Percentiles rank a stretch among this genome's conserved stretches.
phyloP scores from a whole-genome alignment of 257 asterid species.

The Solanum arcanum region DNA sequence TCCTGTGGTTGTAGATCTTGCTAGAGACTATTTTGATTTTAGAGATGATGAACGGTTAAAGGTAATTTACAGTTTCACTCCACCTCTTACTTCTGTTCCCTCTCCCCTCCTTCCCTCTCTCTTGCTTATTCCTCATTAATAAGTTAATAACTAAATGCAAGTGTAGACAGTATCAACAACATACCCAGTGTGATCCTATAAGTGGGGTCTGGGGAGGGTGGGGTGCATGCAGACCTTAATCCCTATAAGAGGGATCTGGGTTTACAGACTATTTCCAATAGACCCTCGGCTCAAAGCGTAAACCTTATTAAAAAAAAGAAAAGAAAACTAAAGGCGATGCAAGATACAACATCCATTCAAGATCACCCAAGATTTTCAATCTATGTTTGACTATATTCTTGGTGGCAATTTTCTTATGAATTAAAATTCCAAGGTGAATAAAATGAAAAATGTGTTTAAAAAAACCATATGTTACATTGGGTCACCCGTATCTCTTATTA shows the following conservation, averaged over 20 bases:
- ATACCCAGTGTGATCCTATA: background rate
- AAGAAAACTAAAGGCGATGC: background rate
- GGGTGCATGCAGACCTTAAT: background rate
- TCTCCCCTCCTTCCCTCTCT: no score
- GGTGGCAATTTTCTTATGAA: background rate
- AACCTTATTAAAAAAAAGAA: background rate
- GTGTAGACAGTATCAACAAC: background rate
- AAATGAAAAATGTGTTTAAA: background rate
- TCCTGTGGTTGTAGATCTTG: constrained; percentile 61
- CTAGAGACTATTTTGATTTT: constrained; percentile 62
- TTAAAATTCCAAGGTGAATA: background rate
- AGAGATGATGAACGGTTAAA: constrained; percentile 47
- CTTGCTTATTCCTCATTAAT: background rate
- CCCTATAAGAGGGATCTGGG: background rate
- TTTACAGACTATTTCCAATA: fast-evolving
- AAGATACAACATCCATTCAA: background rate
- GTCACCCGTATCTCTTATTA: background rate
- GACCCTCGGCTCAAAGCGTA: background rate
- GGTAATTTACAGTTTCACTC: constrained; percentile 25
- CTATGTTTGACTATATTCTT: background rate
- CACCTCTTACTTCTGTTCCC: background rate
- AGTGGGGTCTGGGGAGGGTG: background rate
- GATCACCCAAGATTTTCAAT: background rate
- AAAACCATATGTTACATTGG: background rate
- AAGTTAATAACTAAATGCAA: background rate